Base-by-base conservation (phyloP, 768 basidiomycete species). In the Leccinum longicurvipes region DNA sequence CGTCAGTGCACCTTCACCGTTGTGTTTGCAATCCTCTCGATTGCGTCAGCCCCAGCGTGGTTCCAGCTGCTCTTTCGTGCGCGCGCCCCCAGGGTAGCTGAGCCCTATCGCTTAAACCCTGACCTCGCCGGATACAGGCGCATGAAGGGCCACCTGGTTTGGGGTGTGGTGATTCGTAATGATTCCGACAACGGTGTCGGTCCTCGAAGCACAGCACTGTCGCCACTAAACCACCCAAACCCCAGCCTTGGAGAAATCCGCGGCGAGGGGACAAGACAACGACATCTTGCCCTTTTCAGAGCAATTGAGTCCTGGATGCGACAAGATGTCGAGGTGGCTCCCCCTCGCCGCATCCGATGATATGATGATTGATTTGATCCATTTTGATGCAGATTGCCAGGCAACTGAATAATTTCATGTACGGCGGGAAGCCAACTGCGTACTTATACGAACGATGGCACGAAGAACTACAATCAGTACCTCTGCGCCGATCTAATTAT, bases 301-400 rank as follows among this genome's bases (percentile, higher is more conserved):
- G 49, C 41, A 45, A 50, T 36, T 14, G 44, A 47, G 39, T 55
- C 55, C 47, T 58, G 45, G 39, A 41, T 41, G 39, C n/a, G n/a
- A 19, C 39, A 42, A 25, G 23, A 45, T 45, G 44, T 23, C 15
- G 44, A 45, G 21, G 29, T 14, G 14, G 39, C 19, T 19, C 39
- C 39, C 27, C 48, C 51, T 39, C 25, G 14, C 36, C 50, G 27
- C 49, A 54, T 56, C 51, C 46, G 55, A 57, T 44, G 23, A 45
- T 45, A 56, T 44, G 34, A 45, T 41, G 15, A 31, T 6, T 45
- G 23, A 25, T 14, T 3, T 45, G 44, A 45, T 36, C 19, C 17
- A 47, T 36, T 56, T 50, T 68, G 66, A 67, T 67, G 59, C 28
- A 31, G 46, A 67, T 67, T 55, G 59, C 64, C 61, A 60, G 53